Percentiles rank a stretch among this genome's conserved stretches.
Evolutionary conservation across 2,329 filamentous ascomycete genomes (phyloP).

Genomic region (Trichoderma atrobrunneum): DNA sequence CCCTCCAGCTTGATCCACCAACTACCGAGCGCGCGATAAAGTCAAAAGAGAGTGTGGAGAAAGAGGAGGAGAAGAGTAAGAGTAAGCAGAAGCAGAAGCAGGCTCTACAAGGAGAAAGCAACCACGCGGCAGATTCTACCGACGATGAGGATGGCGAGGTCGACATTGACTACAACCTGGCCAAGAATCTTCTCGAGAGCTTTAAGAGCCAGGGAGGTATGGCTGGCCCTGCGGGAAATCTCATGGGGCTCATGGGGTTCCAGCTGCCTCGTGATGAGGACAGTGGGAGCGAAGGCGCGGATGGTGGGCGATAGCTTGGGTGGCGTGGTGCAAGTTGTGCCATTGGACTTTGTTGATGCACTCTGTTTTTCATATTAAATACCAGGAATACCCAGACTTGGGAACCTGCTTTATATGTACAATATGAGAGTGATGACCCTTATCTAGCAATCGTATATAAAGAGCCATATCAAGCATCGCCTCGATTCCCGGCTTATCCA

Average conservation of each 20-base stretch:
- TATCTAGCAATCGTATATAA: neutral
- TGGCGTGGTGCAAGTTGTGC: neutral
- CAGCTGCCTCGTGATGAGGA: constrained; percentile 76
- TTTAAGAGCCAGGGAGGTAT: constrained; percentile 87
- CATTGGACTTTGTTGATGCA: neutral
- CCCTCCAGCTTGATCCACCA: constrained; percentile 52
- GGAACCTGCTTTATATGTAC: neutral
- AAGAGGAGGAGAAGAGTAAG: neutral
- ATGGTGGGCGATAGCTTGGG: neutral
- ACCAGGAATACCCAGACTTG: neutral
- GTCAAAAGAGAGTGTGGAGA: constrained; percentile 10
- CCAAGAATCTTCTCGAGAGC: constrained; percentile 85
- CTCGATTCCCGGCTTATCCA: neutral
- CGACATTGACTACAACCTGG: constrained; percentile 80
- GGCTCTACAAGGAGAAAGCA: constrained; percentile 30
- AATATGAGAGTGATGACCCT: neutral
- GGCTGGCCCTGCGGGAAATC: constrained; percentile 81
- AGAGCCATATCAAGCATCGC: neutral
- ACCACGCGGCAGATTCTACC: neutral
- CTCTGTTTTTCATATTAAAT: neutral
- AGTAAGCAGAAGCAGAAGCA: neutral
- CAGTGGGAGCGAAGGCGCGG: neutral
- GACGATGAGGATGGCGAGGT: constrained; percentile 52
- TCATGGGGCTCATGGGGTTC: constrained; percentile 83
- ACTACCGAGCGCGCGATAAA: neutral